phyloP scores from a whole-genome alignment of 2,329 filamentous ascomycete species.

The Aspergillus sp. region DNA sequence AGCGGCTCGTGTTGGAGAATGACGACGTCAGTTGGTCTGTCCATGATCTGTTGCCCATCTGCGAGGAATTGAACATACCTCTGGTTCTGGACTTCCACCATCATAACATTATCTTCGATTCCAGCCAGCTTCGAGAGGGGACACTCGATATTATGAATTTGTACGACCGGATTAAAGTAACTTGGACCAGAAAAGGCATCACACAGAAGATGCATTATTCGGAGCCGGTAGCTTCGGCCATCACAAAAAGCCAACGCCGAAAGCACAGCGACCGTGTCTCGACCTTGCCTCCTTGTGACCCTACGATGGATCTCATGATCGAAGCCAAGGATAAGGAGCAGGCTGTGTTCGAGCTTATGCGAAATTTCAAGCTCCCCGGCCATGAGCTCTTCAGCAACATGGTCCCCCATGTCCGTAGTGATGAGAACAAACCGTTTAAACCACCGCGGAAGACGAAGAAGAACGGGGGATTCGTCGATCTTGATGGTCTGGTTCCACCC shows the following conservation, averaged over 20 bases:
- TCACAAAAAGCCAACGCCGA: conserved; percentile 73
- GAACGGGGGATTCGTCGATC: conserved; percentile 33
- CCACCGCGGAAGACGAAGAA: conserved; percentile 48
- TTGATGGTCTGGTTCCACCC: conserved; percentile 44
- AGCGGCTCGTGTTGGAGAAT: conserved; percentile 84
- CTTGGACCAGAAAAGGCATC: conserved; percentile 80
- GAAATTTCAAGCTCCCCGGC: conserved; percentile 78
- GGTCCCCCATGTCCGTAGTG: conserved; percentile 70
- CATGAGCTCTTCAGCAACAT: conserved; percentile 74
- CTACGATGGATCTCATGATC: conserved; percentile 95
- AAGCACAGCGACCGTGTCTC: conserved; percentile 81
- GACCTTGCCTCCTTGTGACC: conserved; percentile 75
- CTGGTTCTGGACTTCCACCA: conserved; percentile 92
- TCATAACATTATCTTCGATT: conserved; percentile 88
- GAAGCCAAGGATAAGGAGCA: conserved; percentile 98
- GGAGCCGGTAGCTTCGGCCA: conserved; percentile 71
- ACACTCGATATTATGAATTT: conserved; percentile 75
- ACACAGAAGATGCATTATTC: conserved; percentile 97
- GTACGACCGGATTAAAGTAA: conserved; percentile 74
- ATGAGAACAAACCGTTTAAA: conserved; percentile 66
- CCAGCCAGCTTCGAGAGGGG: conserved; percentile 70
- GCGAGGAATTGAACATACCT: conserved; percentile 91
- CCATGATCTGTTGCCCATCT: conserved; percentile 83
- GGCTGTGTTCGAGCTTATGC: conserved; percentile 91
- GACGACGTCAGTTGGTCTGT: conserved; percentile 93